Conservation (phyloP, 176 grass and related monocot genomes). For the Musa acuminata region DNA sequence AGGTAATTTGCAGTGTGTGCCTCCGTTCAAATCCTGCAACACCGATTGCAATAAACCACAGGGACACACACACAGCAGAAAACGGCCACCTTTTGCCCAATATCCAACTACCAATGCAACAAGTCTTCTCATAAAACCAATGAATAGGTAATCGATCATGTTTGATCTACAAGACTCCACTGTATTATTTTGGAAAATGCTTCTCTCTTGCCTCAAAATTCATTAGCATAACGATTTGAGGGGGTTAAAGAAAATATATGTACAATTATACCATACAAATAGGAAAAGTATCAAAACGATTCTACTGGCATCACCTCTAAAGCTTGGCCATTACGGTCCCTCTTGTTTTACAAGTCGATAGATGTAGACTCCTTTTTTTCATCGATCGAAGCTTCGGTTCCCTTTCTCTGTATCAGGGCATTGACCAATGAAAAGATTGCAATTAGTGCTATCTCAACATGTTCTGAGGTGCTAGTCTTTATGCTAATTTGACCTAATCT, state of each 20-base stretch:
- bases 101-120: too few species aligned
- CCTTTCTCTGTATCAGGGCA: slow-evolving; percentile 53
- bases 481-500: slow-evolving; percentile 53
- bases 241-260: background rate
- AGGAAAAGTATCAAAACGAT: background rate
- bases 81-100: too few species aligned
- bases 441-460: slow-evolving; percentile 49
- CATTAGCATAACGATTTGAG: background rate
- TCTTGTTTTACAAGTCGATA: background rate
- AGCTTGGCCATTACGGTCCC: background rate
- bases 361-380: background rate
- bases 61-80: too few species aligned
- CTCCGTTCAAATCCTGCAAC: too few species aligned
- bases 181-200: too few species aligned
- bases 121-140: too few species aligned
- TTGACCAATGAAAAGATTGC: slow-evolving; percentile 48
- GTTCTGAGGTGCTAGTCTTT: slow-evolving; percentile 66
- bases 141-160: too few species aligned
- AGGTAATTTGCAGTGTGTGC: too few species aligned
- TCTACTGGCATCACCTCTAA: background rate
- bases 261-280: background rate
- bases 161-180: too few species aligned
- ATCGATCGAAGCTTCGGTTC: slow-evolving; percentile 15
- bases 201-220: background rate
- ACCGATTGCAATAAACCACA: too few species aligned